Conservation (phyloP, 2,329 filamentous ascomycete genomes). For the Neopestalotiopsis sp. region DNA sequence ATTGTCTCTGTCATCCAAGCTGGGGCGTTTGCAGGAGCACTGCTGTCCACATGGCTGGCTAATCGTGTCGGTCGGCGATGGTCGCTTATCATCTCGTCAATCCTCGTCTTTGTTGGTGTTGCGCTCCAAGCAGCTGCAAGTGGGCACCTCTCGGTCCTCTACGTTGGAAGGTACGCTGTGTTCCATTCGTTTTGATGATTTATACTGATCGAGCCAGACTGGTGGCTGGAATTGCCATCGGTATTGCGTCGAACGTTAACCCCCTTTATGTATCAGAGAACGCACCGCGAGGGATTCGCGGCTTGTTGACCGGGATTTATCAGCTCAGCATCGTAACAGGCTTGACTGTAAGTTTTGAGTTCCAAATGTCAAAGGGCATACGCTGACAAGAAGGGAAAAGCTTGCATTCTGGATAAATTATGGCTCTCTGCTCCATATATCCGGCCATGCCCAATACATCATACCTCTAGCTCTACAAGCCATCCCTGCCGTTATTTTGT, state of each 20-base stretch:
- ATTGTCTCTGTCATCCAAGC: background rate
- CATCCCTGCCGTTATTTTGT: slow-evolving; percentile 65
- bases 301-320: slow-evolving; percentile 54
- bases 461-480: slow-evolving; percentile 69
- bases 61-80: slow-evolving; percentile 53
- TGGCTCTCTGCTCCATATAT: slow-evolving; percentile 46
- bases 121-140: slow-evolving; percentile 67
- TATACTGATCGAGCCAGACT: slow-evolving; percentile 43
- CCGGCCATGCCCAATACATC: slow-evolving; percentile 54
- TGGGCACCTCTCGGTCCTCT: slow-evolving; percentile 66
- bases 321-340: slow-evolving; percentile 54
- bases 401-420: slow-evolving; percentile 57
- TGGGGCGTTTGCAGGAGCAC: background rate
- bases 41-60: background rate
- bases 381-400: background rate
- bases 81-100: slow-evolving; percentile 60
- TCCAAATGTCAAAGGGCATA: accelerated
- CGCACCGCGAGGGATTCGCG: slow-evolving; percentile 54
- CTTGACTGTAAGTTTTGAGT: slow-evolving; percentile 37
- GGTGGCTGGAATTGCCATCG: slow-evolving; percentile 53
- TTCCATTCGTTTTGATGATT: background rate
- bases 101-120: slow-evolving; percentile 64
- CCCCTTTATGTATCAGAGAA: slow-evolving; percentile 55
- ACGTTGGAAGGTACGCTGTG: slow-evolving; percentile 51
- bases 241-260: slow-evolving; percentile 52